Conservation (phyloP, 179 eudicot genomes). For the Sideroxylon spinosum region DNA sequence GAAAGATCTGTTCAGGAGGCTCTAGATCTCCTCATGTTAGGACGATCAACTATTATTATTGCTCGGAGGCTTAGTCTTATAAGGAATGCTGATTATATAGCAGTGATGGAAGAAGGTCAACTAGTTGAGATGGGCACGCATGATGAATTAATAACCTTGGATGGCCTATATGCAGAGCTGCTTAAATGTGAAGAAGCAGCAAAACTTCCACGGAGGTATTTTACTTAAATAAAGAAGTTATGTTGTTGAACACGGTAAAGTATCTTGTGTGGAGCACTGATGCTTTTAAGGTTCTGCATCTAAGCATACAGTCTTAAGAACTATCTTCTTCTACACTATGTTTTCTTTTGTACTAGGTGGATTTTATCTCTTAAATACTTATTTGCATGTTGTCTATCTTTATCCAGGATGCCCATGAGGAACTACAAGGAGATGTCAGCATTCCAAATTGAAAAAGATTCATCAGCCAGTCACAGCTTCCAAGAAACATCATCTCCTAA, state of each 20-base stretch:
- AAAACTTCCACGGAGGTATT: constrained; percentile 92
- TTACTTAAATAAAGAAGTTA: background rate
- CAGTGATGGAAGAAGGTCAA: constrained; percentile 99
- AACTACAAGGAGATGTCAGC: constrained; percentile 58
- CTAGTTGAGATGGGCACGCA: constrained; percentile 99
- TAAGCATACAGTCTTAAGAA: background rate
- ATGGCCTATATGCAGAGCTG: constrained; percentile 95
- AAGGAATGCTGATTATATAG: constrained; percentile 91
- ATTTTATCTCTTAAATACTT: constrained; percentile 10
- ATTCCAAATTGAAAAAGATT: constrained; percentile 78
- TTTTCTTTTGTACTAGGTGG: background rate
- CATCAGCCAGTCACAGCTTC: constrained; percentile 54
- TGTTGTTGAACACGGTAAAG: constrained; percentile 3
- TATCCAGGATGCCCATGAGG: constrained; percentile 77
- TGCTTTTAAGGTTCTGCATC: background rate
- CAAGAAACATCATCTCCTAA: constrained; percentile 95
- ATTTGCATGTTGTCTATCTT: background rate
- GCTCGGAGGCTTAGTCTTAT: constrained; percentile 92
- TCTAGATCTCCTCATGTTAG: constrained; percentile 90
- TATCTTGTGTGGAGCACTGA: background rate
- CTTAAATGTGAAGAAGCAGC: constrained; percentile 98
- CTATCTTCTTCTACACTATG: constrained; percentile 1
- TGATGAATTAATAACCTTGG: constrained; percentile 78
- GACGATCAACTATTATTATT: constrained; percentile 91
- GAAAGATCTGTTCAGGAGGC: constrained; percentile 93